A percentile compares a stretch with the other conserved stretches of the same genome.
These are phyloP conservation scores for Phytophthora aleatoria DNA, from an alignment of 352 stramenopile genomes.

Conservation along the genomic window DNA sequence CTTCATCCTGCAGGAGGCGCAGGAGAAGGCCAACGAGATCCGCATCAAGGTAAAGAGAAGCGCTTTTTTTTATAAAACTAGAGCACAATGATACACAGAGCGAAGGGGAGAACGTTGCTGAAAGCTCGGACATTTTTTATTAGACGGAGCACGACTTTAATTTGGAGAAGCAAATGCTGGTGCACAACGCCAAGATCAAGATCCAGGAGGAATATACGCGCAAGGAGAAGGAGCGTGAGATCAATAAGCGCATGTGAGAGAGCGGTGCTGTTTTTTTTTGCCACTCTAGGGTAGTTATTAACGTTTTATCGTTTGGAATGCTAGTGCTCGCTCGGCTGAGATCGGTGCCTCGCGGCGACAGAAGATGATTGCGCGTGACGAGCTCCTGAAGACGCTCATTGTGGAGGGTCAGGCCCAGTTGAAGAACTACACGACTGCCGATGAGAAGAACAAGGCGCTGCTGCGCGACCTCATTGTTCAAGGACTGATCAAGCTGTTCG, in stretches of 20 bases:
- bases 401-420: slow-evolving; percentile 63
- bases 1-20: slow-evolving; percentile 99
- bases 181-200: slow-evolving; percentile 98
- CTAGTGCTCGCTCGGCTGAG: slow-evolving; percentile 89
- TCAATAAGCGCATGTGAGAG: slow-evolving; percentile 91
- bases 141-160: slow-evolving; percentile 99
- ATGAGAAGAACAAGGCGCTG: slow-evolving; percentile 93
- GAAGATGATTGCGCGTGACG: slow-evolving; percentile 96
- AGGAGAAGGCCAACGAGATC: slow-evolving; percentile 99
- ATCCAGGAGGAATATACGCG: slow-evolving; percentile 98
- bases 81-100: not conserved
- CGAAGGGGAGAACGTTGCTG: not conserved
- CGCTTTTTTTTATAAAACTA: not conserved
- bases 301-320: not conserved
- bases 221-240: slow-evolving; percentile 97
- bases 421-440: slow-evolving; percentile 55
- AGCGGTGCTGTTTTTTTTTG: slow-evolving; percentile 6
- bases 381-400: slow-evolving; percentile 88
- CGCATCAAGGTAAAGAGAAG: slow-evolving; percentile 90
- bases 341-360: slow-evolving; percentile 95
- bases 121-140: not conserved
- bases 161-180: slow-evolving; percentile 98
- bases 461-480: slow-evolving; percentile 98
- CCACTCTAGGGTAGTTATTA: not conserved
- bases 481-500: slow-evolving; percentile 98